Conservation (phyloP, 2,329 filamentous ascomycete genomes). For the Cladosporium sp. region DNA sequence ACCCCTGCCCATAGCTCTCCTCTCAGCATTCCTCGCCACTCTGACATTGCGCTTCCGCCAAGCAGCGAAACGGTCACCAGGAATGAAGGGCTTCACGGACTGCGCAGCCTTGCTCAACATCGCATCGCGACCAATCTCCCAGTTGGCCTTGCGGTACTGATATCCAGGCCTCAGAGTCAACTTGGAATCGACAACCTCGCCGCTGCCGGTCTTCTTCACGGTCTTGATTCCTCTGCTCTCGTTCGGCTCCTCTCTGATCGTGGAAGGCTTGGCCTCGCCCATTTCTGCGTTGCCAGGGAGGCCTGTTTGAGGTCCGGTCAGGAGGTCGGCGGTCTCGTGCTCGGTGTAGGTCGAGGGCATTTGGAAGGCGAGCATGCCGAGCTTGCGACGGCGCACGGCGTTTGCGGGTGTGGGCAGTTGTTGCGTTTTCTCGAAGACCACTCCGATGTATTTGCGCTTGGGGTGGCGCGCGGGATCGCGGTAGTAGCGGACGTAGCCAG, state of each 20-base stretch:
- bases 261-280: constrained; percentile 18
- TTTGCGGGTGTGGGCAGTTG: constrained; percentile 72
- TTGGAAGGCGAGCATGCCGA: constrained; percentile 64
- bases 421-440: constrained; percentile 79
- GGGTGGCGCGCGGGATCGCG: constrained; percentile 78
- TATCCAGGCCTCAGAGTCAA: constrained; percentile 53
- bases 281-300: constrained; percentile 15
- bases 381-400: constrained; percentile 66
- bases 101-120: constrained; percentile 53
- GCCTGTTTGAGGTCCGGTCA: constrained; percentile 15
- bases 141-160: constrained; percentile 62
- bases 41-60: constrained; percentile 58
- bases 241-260: constrained; percentile 20
- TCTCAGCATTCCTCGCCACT: constrained; percentile 49
- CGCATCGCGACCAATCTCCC: constrained; percentile 61
- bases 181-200: constrained; percentile 24
- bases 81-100: constrained; percentile 52
- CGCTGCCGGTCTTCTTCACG: constrained; percentile 31
- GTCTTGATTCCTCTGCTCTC: constrained; percentile 24
- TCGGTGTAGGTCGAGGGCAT: constrained; percentile 23
- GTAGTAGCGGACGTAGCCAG: constrained; percentile 97
- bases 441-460: constrained; percentile 89
- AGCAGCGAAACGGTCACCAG: constrained; percentile 58
- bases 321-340: constrained; percentile 16
- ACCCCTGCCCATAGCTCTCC: constrained; percentile 50